Conservation (phyloP, 345 rosid species). For the Salix purpurea region DNA sequence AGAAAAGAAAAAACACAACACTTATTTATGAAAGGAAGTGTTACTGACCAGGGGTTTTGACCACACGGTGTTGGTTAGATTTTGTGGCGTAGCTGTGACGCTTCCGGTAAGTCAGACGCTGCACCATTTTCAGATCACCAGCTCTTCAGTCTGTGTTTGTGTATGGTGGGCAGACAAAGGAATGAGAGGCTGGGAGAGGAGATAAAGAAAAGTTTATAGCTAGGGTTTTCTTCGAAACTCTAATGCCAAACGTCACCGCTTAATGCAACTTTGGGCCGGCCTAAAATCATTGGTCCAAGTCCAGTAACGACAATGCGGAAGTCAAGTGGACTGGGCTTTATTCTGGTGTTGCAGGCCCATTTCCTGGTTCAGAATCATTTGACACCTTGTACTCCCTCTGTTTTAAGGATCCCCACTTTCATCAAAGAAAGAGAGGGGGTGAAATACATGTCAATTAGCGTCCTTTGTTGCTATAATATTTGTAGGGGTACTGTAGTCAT, state of each 20-base stretch:
- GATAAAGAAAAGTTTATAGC: not conserved
- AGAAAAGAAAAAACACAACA: not conserved
- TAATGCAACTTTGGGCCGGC: not conserved
- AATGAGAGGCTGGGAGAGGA: not conserved
- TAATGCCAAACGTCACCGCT: not conserved
- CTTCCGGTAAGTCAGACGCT: conserved; percentile 76
- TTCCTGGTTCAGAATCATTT: not conserved
- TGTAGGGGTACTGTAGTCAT: no score
- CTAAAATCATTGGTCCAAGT: not conserved
- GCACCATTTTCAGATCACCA: conserved; percentile 53
- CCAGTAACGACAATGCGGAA: not conserved
- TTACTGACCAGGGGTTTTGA: conserved; percentile 78
- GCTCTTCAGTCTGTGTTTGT: not conserved
- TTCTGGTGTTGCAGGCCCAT: not conserved
- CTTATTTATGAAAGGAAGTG: not conserved
- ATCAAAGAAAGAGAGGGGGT: no score
- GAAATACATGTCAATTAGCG: no score
- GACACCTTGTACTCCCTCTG: no score
- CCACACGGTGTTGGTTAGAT: conserved; percentile 84
- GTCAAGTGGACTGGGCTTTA: not conserved
- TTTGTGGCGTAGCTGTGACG: conserved; percentile 96
- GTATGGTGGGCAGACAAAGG: not conserved
- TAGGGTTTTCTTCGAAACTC: not conserved
- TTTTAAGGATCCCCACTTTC: no score
- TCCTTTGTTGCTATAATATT: no score